Percentiles rank a stretch among this genome's conserved stretches.
These are phyloP conservation scores for Myriangium duriaei DNA, from an alignment of 2,329 filamentous ascomycete genomes.

Conservation along the genomic window DNA sequence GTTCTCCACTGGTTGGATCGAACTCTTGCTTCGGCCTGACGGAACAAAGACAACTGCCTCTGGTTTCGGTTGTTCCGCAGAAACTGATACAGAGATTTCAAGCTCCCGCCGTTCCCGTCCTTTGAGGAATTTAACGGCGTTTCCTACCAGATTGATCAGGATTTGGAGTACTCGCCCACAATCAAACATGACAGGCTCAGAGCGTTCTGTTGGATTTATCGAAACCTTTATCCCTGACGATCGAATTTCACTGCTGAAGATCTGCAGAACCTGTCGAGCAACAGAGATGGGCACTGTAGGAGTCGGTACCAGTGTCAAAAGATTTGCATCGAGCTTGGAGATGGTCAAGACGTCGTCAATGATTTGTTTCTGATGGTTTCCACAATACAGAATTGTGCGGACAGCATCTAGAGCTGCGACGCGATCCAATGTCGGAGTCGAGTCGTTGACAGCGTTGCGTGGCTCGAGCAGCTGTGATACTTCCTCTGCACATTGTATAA, in stretches of 20 bases:
- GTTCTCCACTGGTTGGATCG: not conserved
- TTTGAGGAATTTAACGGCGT: slow-evolving; percentile 19
- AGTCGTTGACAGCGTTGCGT: not conserved
- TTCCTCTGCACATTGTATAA: slow-evolving; percentile 8
- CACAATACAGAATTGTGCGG: slow-evolving; percentile 11
- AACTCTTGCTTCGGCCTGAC: slow-evolving; percentile 1
- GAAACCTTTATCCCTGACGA: slow-evolving; percentile 17
- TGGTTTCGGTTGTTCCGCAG: not conserved
- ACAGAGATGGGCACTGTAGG: slow-evolving; percentile 12
- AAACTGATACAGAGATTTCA: not conserved
- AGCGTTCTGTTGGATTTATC: slow-evolving; percentile 1
- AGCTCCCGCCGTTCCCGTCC: slow-evolving; percentile 3
- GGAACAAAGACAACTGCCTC: not conserved
- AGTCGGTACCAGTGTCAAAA: slow-evolving; percentile 22
- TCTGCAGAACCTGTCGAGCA: slow-evolving; percentile 19
- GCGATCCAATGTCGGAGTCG: not conserved
- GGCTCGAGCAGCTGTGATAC: slow-evolving; percentile 1
- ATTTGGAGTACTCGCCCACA: slow-evolving; percentile 17
- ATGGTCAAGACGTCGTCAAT: slow-evolving; percentile 36
- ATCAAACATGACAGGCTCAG: slow-evolving; percentile 16
- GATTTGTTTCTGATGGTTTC: slow-evolving; percentile 20
- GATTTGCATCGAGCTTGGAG: slow-evolving; percentile 33
- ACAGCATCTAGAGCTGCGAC: slow-evolving; percentile 6
- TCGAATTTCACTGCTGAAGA: slow-evolving; percentile 21
- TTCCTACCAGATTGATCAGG: slow-evolving; percentile 18